Evolutionary conservation across 805 yeast species (phyloP), one percentile per base, ranked within the genome.

Genomic region (Zygosaccharomyces siamensis): DNA sequence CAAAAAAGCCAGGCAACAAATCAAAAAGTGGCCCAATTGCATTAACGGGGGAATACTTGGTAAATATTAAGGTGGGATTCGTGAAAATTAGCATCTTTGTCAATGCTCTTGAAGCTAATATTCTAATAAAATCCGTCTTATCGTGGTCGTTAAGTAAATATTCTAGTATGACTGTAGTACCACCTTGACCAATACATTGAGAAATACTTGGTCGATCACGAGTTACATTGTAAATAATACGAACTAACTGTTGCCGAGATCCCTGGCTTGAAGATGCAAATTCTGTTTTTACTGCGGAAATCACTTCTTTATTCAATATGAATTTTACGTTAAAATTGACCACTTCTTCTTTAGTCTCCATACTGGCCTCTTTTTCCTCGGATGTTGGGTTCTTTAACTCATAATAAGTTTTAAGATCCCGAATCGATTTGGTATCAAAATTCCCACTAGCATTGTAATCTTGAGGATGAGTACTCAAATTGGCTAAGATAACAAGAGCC

Each of bases 141-240:
- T 49, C 51, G 5, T 39, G 43, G 36, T 50, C 52, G 18, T 56
- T 52, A 11, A 50, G 54, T 35, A 77, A 59, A 44, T 62, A 75
- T 39, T 71, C 69, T 14, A 79, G 37, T 0, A 74, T 41, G 0
- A 74, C 51, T 14, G 70, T 67, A 4, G 74, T 58, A 1, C 74
- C 73, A 2, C 83, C 84, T 58, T 79, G 82, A 48, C 63, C 68
- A 27, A 71, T 74, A 21, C 73, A 62, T 48, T 60, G 72, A 5
- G 53, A 48, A 51, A 54, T 51, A 32, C 16, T n/a, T 2, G 46
- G 41, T 14, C 52, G 59, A 2, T 56, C 49, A 35, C 64, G 57
- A 2, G 69, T 57, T 2, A 64, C 30, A 45, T 69, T 71, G 52
- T 63, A 62, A 5, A 69, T 48, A 5, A 70, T 53, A 14, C 64